These are phyloP conservation scores for Leptodontidium sp. DNA, from an alignment of 2,329 filamentous ascomycete genomes.

Conservation along the genomic window DNA sequence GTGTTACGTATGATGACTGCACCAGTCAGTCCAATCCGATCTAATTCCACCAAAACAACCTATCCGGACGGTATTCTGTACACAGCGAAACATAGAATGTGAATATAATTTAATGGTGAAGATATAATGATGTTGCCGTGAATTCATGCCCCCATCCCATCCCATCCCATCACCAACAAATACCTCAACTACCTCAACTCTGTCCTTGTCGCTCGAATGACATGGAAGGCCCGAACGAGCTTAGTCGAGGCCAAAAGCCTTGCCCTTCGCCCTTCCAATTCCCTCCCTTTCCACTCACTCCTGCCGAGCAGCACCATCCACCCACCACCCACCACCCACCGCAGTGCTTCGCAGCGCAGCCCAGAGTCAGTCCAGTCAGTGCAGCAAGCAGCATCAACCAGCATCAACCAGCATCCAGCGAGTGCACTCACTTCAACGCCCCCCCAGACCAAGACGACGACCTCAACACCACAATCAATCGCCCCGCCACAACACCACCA, in stretches of 20 bases:
- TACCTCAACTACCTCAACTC: neutral
- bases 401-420: constrained; percentile 4
- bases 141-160: neutral
- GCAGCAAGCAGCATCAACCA: too few species aligned
- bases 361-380: neutral
- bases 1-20: constrained; percentile 12
- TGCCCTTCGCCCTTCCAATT: neutral
- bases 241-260: neutral
- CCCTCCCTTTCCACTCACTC: neutral
- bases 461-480: constrained; percentile 38
- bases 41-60: constrained; percentile 23
- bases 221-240: neutral
- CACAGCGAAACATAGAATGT: neutral
- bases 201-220: neutral
- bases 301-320: neutral
- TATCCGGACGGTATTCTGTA: constrained; percentile 4
- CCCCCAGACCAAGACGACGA: constrained; percentile 11
- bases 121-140: neutral
- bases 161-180: neutral
- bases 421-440: neutral
- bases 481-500: constrained; percentile 38
- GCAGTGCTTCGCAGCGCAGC: neutral
- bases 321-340: too few species aligned
- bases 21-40: constrained; percentile 18
- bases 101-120: neutral